phyloP scores from a whole-genome alignment of 768 basidiomycete species.

The Lactarius quietus region DNA sequence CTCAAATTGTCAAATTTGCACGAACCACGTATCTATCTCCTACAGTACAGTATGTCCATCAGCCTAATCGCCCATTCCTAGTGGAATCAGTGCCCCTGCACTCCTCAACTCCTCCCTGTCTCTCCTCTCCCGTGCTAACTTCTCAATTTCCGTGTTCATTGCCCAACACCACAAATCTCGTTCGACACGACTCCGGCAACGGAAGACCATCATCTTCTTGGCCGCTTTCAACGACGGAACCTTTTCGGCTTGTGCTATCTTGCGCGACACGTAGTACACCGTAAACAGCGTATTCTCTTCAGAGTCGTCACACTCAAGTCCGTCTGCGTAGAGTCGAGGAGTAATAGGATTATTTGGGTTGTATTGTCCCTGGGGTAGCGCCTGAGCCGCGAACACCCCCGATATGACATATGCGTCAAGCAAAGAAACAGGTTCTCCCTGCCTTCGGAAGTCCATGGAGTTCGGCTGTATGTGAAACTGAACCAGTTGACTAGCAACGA shows the following conservation, averaged over 20 bases:
- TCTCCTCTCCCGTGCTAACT: constrained; percentile 55
- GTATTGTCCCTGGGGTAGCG: constrained; percentile 62
- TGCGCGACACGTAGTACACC: constrained; percentile 58
- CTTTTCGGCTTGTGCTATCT: constrained; percentile 13
- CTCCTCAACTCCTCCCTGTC: constrained; percentile 63
- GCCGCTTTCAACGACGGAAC: constrained; percentile 55
- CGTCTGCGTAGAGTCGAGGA: constrained; percentile 83
- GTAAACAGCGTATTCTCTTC: constrained; percentile 89
- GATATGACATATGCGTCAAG: constrained; percentile 80
- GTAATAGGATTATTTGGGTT: constrained; percentile 46
- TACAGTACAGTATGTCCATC: not conserved
- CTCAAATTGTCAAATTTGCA: not conserved
- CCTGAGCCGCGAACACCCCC: constrained; percentile 74
- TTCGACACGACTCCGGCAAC: constrained; percentile 80
- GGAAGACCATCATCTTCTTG: constrained; percentile 60
- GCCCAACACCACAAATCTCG: constrained; percentile 96
- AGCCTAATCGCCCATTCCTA: not conserved
- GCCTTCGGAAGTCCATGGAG: constrained; percentile 53
- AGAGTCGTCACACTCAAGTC: constrained; percentile 80
- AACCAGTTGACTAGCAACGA: constrained; percentile 72
- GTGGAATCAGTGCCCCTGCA: constrained; percentile 48
- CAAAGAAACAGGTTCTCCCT: constrained; percentile 54
- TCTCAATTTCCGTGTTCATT: constrained; percentile 86
- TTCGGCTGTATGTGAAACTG: constrained; percentile 62
- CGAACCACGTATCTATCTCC: not conserved